phyloP scores from a whole-genome alignment of 306 rosid genomes.

The Malus asiatica region DNA sequence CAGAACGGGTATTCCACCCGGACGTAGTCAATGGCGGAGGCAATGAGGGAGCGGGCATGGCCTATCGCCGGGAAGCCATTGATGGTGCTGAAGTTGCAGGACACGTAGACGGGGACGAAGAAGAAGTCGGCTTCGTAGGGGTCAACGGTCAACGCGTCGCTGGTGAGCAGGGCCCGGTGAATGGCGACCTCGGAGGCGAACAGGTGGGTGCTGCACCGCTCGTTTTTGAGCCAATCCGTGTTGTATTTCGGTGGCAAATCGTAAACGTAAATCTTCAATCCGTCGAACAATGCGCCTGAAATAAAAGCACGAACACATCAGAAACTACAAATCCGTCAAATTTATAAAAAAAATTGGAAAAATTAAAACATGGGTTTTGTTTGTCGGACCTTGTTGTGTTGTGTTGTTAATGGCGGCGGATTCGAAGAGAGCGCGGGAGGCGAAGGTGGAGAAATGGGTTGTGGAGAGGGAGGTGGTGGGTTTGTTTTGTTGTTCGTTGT shows the following conservation, averaged over 20 bases:
- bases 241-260: constrained; percentile 66
- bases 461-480: constrained; percentile 8
- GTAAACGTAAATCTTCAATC: constrained; percentile 56
- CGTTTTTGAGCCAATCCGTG: constrained; percentile 55
- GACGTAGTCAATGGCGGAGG: constrained; percentile 54
- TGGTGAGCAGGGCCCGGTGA: constrained; percentile 61
- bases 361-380: no score
- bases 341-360: neutral
- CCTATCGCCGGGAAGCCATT: constrained; percentile 93
- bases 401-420: constrained; percentile 12
- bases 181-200: constrained; percentile 85
- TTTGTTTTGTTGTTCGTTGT: constrained; percentile 4
- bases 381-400: constrained; percentile 26
- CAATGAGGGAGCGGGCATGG: constrained; percentile 69
- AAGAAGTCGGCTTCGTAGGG: constrained; percentile 72
- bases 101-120: constrained; percentile 87
- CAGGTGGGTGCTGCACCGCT: constrained; percentile 57
- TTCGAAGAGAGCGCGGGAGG: constrained; percentile 51
- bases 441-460: constrained; percentile 28
- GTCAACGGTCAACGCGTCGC: constrained; percentile 51
- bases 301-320: neutral
- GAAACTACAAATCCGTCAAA: no score
- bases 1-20: constrained; percentile 50
- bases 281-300: constrained; percentile 26
- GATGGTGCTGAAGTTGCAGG: constrained; percentile 83